Evolutionary conservation across 441 rosid species (phyloP), one percentile per base, ranked within the genome.

Genomic region (Syzygium malaccense): DNA sequence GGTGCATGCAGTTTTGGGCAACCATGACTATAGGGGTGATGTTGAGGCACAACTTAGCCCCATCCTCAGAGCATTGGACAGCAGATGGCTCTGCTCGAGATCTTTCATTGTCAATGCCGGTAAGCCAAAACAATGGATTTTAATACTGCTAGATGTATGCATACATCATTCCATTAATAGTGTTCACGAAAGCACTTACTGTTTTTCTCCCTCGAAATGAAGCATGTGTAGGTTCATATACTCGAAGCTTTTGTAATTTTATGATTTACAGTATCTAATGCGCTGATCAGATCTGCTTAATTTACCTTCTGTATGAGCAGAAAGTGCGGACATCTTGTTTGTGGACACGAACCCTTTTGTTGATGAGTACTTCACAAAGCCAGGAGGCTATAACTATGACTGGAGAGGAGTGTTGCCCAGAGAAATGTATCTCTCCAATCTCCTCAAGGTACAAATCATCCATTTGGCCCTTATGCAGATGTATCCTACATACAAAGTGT

Each of bases 21-120:
- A 95, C 91, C 99, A 96, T 89, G 98, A 95, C 48, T 96, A 95
- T 33, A 94, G 98, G 86, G 98, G 96, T 3, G 93, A 96, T 79
- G 94, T 91, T 15, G 93, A 94, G 91, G 98, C 98, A 53, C 98
- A 96, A 85, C 86, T 95, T 15, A 93, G 97, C 89, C 89, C 92
- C 86, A 86, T 94, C 88, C 96, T 97, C 41, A 88, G 92, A 41
- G 87, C 90, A 87, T 87, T 93, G 20, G 98, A 96, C 33, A 88
- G 89, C 89, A 94, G 97, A 90, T 96, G 98, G 98, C 88, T 92
- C n/a, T 95, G 97, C 90, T 92, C 93, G 28, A 94, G 95, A 89
- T 95, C 96, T 30, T 96, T 95, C 84, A 87, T 95, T 4, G 94
- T 96, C 37, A 88, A 96, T 51, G 90, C 93, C 19, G 91, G 94